Percentiles rank a stretch among this genome's conserved stretches.
phyloP scores from a whole-genome alignment of 345 rosid species.

The Angophora floribunda region DNA sequence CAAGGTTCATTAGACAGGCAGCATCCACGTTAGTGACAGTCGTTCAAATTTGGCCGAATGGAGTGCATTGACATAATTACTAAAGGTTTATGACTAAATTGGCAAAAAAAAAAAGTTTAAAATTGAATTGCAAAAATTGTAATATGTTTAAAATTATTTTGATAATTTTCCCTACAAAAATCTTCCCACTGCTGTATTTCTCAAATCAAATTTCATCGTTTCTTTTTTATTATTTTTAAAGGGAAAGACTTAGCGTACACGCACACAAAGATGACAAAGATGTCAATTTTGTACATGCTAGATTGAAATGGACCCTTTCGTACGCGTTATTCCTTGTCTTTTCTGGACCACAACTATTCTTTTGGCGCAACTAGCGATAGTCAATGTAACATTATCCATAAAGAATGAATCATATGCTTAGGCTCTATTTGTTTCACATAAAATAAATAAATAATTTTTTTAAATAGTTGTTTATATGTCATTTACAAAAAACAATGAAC shows the following conservation, averaged over 20 bases:
- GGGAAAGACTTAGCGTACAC: neutral
- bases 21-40: no score
- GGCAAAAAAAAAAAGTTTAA: no score
- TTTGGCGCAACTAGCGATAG: neutral
- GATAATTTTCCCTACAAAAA: neutral
- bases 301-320: neutral
- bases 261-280: neutral
- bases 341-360: neutral
- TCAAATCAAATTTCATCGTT: no score
- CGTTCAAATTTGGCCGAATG: no score
- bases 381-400: neutral
- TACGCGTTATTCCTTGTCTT: neutral
- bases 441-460: no score
- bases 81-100: no score
- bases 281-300: neutral
- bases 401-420: neutral
- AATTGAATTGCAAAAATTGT: no score
- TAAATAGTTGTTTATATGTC: neutral
- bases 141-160: no score
- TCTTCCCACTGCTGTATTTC: neutral
- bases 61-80: no score
- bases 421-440: rapidly evolving
- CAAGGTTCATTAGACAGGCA: no score
- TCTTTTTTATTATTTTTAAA: no score
- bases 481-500: neutral